Conservation (phyloP, 148 eudicot genomes). For the Cornus controversa region DNA sequence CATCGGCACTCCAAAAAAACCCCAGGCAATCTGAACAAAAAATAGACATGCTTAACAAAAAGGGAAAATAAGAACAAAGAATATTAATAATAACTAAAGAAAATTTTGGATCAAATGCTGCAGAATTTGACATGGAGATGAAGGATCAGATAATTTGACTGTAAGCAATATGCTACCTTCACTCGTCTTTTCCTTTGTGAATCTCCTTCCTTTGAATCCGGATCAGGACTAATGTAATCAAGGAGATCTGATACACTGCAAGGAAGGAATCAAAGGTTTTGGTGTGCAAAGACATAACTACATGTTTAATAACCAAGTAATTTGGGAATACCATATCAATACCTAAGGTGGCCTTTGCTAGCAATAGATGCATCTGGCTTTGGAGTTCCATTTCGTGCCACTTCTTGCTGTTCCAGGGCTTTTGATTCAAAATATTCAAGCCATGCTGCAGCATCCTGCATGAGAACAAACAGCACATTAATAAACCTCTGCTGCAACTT, state of each 20-base stretch:
- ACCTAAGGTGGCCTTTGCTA: constrained; percentile 99
- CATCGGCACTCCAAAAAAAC: too few species aligned
- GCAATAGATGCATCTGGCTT: constrained; percentile 97
- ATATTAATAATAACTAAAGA: background rate
- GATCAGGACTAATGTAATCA: constrained; percentile 88
- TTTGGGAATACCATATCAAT: constrained; percentile 38
- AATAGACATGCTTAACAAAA: too few species aligned
- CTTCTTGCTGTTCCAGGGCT: constrained; percentile 97
- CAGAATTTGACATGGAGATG: background rate
- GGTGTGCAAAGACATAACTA: constrained; percentile 12
- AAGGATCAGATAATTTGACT: background rate
- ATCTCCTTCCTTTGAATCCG: constrained; percentile 70
- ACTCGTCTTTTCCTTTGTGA: constrained; percentile 80
- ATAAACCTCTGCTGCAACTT: background rate
- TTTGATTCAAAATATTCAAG: constrained; percentile 97
- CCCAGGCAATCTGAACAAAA: too few species aligned
- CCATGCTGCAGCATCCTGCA: constrained; percentile 99
- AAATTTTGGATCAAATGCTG: background rate
- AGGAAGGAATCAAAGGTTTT: constrained; percentile 25
- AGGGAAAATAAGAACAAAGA: background rate
- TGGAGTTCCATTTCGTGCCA: constrained; percentile 88
- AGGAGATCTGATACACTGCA: constrained; percentile 98
- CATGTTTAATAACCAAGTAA: constrained; percentile 11
- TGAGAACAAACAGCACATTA: background rate
- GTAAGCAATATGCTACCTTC: constrained; percentile 54